A percentile compares a stretch with the other conserved stretches of the same genome.
Conservation (phyloP, 2,329 filamentous ascomycete genomes). For the Pseudonectria foliicola region DNA sequence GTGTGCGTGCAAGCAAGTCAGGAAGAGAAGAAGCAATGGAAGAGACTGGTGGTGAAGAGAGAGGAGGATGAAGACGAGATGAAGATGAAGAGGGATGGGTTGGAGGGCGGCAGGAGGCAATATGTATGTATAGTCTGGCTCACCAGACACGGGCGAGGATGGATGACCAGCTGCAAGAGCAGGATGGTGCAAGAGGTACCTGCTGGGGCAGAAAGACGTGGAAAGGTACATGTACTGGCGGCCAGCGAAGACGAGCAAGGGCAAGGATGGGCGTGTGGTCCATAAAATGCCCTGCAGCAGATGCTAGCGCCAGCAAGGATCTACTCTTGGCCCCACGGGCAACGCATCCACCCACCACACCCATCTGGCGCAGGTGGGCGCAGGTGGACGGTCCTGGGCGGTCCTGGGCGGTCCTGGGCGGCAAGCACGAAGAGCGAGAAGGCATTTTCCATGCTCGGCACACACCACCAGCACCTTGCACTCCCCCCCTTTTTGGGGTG, state of each 20-base stretch:
- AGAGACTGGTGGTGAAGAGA: slow-evolving; percentile 12
- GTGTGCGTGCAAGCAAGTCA: slow-evolving; percentile 10
- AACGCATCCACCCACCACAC: slow-evolving; percentile 11
- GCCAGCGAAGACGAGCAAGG: slow-evolving; percentile 10
- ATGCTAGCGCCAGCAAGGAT: slow-evolving; percentile 16
- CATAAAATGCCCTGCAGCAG: slow-evolving; percentile 24
- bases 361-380: too few species aligned
- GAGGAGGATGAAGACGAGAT: slow-evolving; percentile 11
- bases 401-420: too few species aligned
- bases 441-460: too few species aligned
- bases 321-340: slow-evolving; percentile 4
- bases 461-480: too few species aligned
- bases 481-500: slow-evolving; percentile 7
- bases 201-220: slow-evolving; percentile 21
- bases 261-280: slow-evolving; percentile 10
- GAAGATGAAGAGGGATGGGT: slow-evolving; percentile 10
- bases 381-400: too few species aligned
- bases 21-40: slow-evolving; percentile 15
- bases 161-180: slow-evolving; percentile 21
- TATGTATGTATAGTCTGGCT: slow-evolving; percentile 22
- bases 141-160: slow-evolving; percentile 22
- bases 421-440: too few species aligned
- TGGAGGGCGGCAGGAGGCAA: slow-evolving; percentile 17
- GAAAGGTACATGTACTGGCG: slow-evolving; percentile 22
- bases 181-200: slow-evolving; percentile 12